phyloP scores from a whole-genome alignment of 78 protist species.

The Tieghemostelium lacteum region DNA sequence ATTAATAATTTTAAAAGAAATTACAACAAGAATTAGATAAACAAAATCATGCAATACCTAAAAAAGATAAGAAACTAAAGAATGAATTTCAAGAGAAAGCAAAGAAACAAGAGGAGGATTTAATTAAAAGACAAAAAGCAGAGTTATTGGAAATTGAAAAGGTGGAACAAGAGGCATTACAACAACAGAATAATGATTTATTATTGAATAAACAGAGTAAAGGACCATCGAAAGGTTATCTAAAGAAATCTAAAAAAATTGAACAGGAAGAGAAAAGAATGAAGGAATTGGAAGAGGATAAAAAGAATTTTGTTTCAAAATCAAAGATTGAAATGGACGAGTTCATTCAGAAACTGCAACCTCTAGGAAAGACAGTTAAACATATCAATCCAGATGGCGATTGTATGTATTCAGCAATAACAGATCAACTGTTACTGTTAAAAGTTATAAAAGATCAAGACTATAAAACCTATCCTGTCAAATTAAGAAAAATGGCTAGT shows the following conservation, averaged over 20 bases:
- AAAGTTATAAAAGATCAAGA: slow-evolving; percentile 29
- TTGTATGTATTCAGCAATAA: slow-evolving; percentile 71
- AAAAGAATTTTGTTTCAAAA: slow-evolving; percentile 56
- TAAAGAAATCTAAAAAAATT: slow-evolving; percentile 26
- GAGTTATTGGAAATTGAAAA: slow-evolving; percentile 45
- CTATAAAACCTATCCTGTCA: slow-evolving; percentile 11
- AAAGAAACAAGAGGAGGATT: slow-evolving; percentile 71
- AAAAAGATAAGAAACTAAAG: slow-evolving; percentile 81
- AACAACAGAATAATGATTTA: neutral
- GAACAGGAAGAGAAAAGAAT: slow-evolving; percentile 53
- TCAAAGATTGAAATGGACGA: slow-evolving; percentile 31
- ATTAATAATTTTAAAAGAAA: slow-evolving; percentile 3
- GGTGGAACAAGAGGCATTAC: neutral
- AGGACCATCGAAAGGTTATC: slow-evolving; percentile 45
- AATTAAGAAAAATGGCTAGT: slow-evolving; percentile 44
- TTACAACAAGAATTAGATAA: slow-evolving; percentile 67
- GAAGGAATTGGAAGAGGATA: slow-evolving; percentile 68
- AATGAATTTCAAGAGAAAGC: slow-evolving; percentile 28
- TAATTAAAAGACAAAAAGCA: slow-evolving; percentile 36
- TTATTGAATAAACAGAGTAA: neutral
- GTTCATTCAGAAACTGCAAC: slow-evolving; percentile 36
- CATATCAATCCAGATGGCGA: slow-evolving; percentile 78
- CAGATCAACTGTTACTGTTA: slow-evolving; percentile 50
- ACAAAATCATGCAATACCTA: slow-evolving; percentile 36
- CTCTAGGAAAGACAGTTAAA: slow-evolving; percentile 39